A percentile compares a stretch with the other conserved stretches of the same genome.
These are phyloP conservation scores for Talaromyces verruculosus DNA, from an alignment of 2,329 filamentous ascomycete species.

Conservation along the genomic window DNA sequence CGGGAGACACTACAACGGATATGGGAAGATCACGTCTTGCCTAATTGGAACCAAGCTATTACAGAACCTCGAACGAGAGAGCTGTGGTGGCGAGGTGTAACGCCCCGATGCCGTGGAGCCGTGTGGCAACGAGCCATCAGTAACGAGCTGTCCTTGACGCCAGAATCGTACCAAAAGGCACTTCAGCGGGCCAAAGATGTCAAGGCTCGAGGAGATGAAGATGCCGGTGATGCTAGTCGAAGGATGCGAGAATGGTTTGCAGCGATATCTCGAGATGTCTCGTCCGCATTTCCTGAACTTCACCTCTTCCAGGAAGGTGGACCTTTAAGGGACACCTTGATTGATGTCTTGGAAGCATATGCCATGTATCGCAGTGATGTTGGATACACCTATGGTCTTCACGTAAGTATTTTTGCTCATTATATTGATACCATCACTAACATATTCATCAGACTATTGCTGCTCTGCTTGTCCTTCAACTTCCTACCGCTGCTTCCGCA, in stretches of 20 bases:
- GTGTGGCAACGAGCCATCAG: slow-evolving; percentile 63
- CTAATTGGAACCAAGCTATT: slow-evolving; percentile 59
- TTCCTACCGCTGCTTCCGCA: slow-evolving; percentile 52
- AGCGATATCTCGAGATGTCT: slow-evolving; percentile 55
- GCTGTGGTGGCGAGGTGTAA: slow-evolving; percentile 65
- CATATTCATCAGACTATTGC: slow-evolving; percentile 49
- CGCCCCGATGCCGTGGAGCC: slow-evolving; percentile 54
- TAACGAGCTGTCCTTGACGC: slow-evolving; percentile 59
- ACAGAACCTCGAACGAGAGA: slow-evolving; percentile 57
- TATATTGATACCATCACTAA: slow-evolving; percentile 8
- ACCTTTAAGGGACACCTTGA: slow-evolving; percentile 56
- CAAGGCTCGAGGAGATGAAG: slow-evolving; percentile 44
- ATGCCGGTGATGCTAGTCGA: slow-evolving; percentile 45
- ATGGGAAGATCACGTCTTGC: slow-evolving; percentile 62
- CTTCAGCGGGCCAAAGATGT: slow-evolving; percentile 55
- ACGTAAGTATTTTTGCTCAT: slow-evolving; percentile 41
- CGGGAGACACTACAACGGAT: slow-evolving; percentile 57
- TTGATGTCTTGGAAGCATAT: slow-evolving; percentile 62
- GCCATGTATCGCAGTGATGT: slow-evolving; percentile 64
- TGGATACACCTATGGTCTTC: slow-evolving; percentile 60
- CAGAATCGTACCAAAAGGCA: slow-evolving; percentile 58
- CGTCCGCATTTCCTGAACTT: slow-evolving; percentile 57
- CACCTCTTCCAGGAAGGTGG: slow-evolving; percentile 57
- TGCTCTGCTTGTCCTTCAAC: slow-evolving; percentile 58
- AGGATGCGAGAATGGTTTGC: slow-evolving; percentile 54